Base-by-base conservation (phyloP, 768 basidiomycete species). In the Hygrocybe coccinea region DNA sequence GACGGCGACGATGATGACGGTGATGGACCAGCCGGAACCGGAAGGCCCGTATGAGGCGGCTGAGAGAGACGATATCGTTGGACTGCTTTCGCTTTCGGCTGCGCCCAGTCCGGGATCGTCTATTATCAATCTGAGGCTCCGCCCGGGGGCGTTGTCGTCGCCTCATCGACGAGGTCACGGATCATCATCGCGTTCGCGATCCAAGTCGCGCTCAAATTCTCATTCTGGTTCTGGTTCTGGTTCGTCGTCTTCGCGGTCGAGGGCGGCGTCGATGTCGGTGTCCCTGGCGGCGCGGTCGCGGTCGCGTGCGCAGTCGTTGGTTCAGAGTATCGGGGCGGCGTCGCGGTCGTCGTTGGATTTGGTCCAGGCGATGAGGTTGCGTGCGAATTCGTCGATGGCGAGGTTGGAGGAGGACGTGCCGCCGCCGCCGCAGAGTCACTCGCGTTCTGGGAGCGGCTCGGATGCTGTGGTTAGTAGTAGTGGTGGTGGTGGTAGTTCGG, bases 301-400 rank as follows among this genome's bases (percentile, higher is more conserved):
- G n/a, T 81, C 81, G 34, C 74, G 85, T 5, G 73, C 86, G 3
- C 85, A 87, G 64, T 84, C 83, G 3, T 64, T 89, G 54, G 80
- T 90, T 56, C 85, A 87, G 56, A 77, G 78, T 50, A 73, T 88
- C 10, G 78, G 79, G 1, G 78, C 80, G 3, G 85, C 84, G 0
- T 84, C 83, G 7, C 73, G 79, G 36, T 81, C 81, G 0, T 85
- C 83, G 25, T 62, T 86, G 37, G 84, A 84, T 33, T 74, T 81
- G 11, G 80, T 83, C 15, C 75, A 76, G 57, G 74, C 74, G 3
- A 67, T 71, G 21, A 76, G 81, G 38, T 76, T 78, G 22, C 77
- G 84, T 17, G 75, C 85, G 34, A 82, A 84, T 60, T 85, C 85
- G n/a, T 82, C 82, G n/a, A 81, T 83, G 77, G 82, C 79, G 5